phyloP scores from a whole-genome alignment of 306 rosid genomes.

The Pyrus communis region DNA sequence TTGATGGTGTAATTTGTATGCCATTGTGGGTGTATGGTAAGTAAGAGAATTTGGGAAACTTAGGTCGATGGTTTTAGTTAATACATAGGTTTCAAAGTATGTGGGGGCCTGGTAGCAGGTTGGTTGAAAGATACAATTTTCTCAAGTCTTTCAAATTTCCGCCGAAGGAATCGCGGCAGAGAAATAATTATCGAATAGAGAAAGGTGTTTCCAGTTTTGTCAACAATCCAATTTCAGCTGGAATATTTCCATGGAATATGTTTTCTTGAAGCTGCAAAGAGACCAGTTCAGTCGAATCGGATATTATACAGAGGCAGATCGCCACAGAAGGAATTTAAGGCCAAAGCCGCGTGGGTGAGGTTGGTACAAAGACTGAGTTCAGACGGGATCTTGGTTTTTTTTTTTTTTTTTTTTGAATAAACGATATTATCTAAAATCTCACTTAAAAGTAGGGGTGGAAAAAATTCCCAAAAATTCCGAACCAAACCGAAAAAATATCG shows the following conservation, averaged over 20 bases:
- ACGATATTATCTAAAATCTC: too few relatives aligned
- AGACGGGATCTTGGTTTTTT: slow-evolving; percentile 22
- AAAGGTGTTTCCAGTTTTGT: slow-evolving; percentile 18
- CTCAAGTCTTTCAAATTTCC: slow-evolving; percentile 2
- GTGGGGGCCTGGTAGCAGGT: slow-evolving; percentile 6
- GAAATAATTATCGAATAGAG: not conserved
- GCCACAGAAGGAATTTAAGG: slow-evolving; percentile 32
- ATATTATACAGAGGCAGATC: slow-evolving; percentile 28
- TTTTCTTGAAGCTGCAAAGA: slow-evolving; percentile 48
- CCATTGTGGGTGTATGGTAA: too few relatives aligned
- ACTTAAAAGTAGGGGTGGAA: too few relatives aligned
- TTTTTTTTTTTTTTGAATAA: too few relatives aligned
- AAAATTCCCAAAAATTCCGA: too few relatives aligned
- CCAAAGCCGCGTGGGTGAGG: slow-evolving; percentile 36
- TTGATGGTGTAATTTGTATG: too few relatives aligned
- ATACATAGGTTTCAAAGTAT: too few relatives aligned
- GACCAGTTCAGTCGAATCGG: slow-evolving; percentile 40
- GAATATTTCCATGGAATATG: slow-evolving; percentile 29
- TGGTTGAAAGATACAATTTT: not conserved
- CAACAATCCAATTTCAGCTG: slow-evolving; percentile 45
- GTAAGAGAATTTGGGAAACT: too few relatives aligned
- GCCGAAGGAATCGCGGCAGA: slow-evolving; percentile 9
- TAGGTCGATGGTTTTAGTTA: too few relatives aligned
- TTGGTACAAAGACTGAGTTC: slow-evolving; percentile 54
- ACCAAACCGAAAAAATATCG: too few relatives aligned